Evolutionary conservation across 148 eudicot species (phyloP).

Genomic region (Rhododendron ovatum): DNA sequence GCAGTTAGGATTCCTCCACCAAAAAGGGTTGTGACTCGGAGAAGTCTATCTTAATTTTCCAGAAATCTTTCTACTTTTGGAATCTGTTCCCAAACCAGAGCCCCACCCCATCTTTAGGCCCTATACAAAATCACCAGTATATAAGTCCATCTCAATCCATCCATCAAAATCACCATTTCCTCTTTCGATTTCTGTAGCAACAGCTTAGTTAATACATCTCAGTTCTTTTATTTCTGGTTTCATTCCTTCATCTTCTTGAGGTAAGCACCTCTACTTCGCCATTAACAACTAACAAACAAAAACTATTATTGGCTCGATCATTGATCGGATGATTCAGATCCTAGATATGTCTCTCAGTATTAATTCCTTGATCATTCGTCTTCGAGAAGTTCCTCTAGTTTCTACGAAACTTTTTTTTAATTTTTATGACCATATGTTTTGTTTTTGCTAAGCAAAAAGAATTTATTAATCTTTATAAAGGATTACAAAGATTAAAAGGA

Average conservation of each 20-base stretch:
- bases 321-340: neutral
- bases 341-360: neutral
- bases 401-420: too few species aligned
- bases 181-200: neutral
- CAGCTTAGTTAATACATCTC: neutral
- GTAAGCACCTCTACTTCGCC: neutral
- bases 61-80: neutral
- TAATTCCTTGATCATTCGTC: neutral
- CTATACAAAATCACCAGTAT: neutral
- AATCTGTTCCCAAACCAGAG: neutral
- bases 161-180: neutral
- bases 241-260: slow-evolving; percentile 2
- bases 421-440: too few species aligned
- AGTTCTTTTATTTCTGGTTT: neutral
- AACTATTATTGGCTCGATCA: neutral
- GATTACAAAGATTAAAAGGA: too few species aligned
- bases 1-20: neutral
- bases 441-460: too few species aligned
- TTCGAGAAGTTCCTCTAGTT: neutral
- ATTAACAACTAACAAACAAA: neutral
- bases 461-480: too few species aligned
- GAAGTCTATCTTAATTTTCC: too few species aligned
- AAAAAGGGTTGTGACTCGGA: neutral
- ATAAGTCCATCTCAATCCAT: neutral
- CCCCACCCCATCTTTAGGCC: neutral